Evolutionary conservation across 352 stramenopile genomes (phyloP).

Genomic region (Bremia lactucae): DNA sequence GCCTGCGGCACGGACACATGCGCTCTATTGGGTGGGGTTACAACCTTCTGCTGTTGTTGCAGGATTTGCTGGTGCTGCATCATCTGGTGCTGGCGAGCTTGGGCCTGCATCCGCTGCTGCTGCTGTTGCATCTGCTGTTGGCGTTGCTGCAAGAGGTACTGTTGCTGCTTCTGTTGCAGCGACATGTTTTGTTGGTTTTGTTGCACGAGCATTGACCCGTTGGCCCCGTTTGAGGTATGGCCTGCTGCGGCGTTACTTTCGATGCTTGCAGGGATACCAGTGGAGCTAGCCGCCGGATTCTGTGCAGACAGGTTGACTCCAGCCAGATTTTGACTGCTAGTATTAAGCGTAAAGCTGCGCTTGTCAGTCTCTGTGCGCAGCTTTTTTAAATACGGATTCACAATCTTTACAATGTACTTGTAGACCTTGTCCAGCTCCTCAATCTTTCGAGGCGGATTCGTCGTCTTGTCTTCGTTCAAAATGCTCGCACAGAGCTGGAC

Average conservation of each 20-base stretch:
- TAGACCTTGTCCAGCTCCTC: constrained; percentile 83
- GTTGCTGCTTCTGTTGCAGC: constrained; percentile 32
- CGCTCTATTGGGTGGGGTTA: constrained; percentile 16
- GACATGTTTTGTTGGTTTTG: constrained; percentile 12
- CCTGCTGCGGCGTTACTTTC: constrained; percentile 1
- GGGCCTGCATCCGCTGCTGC: constrained; percentile 31
- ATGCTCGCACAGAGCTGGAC: constrained; percentile 76
- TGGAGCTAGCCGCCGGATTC: constrained; percentile 10
- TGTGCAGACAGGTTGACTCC: constrained; percentile 12
- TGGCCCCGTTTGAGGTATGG: constrained; percentile 11
- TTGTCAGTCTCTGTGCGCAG: constrained; percentile 77
- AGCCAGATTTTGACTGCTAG: constrained; percentile 9
- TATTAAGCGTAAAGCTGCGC: constrained; percentile 19
- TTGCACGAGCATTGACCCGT: constrained; percentile 20
- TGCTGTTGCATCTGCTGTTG: constrained; percentile 44
- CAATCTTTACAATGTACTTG: constrained; percentile 86
- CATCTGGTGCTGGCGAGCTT: constrained; percentile 32
- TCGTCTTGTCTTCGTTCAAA: constrained; percentile 63
- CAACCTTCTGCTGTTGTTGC: constrained; percentile 12
- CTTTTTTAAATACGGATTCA: constrained; percentile 83
- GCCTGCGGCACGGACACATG: constrained; percentile 20
- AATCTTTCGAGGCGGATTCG: constrained; percentile 55
- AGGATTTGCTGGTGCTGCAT: constrained; percentile 38
- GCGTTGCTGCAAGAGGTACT: constrained; percentile 45
- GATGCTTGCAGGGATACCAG: constrained; percentile 9